Base-by-base conservation (phyloP, 208 protist species). In the Naegleria gruberi region DNA sequence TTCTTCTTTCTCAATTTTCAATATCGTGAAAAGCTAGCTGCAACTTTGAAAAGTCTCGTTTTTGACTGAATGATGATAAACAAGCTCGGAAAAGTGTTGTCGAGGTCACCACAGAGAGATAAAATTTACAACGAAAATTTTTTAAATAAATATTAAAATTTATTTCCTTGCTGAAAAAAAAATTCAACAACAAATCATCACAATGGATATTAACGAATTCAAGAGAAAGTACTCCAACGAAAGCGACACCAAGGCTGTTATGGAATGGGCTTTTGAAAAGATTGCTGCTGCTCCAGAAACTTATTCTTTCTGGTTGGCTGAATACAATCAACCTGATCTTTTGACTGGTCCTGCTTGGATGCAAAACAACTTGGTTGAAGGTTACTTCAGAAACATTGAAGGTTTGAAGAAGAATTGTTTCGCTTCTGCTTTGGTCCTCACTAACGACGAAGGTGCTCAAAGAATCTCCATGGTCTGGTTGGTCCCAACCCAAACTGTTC, bases 201-300 rank as follows among this genome's bases (percentile, higher is more conserved):
- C 26, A 30, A 77, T 77, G 65, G 65, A 77, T 37, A 77, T 77
- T 8, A 77, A 77, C 65, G 65, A 77, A 77, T 77, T 77, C 65
- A 77, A 77, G 65, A 77, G 65, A 77, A 77, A 77, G 30, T 77
- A 77, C 65, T 77, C 65, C 65, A 77, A 77, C 65, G 65, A 77
- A 77, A 77, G 65, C 65, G 65, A 77, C 65, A 77, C 65, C 30
- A 77, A 77, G 65, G 65, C 65, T 77, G 65, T 77, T 26, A 37
- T 12, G 1, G 65, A 77, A 6, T 77, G 65, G 65, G 12, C 34
- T 7, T 77, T 77, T 37, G 65, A 77, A 77, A 77, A 77, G 17
- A 37, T 77, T 37, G 19, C 30, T 37, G 0, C 17, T 77, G 51
- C 51, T 65, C 51, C 51, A 65, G 65, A 77, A 77, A n/a, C 17